phyloP scores from a whole-genome alignment of 257 asterid species.

The Nicotiana noctiflora region DNA sequence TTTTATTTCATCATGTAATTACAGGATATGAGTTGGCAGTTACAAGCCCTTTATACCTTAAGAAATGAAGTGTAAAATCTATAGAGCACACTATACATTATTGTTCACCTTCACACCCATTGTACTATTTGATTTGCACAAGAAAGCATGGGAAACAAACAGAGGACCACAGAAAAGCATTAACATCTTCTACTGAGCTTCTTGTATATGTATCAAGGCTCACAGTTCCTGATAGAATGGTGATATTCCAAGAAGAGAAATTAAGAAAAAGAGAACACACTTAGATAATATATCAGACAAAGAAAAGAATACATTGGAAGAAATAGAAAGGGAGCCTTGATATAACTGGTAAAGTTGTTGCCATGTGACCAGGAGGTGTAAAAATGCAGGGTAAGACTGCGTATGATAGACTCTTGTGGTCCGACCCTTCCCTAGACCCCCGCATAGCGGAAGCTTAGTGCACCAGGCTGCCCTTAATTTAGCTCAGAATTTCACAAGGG shows the following conservation, averaged over 20 bases:
- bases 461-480: background rate
- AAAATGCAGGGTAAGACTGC: too few species aligned
- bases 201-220: constrained; percentile 39
- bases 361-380: too few species aligned
- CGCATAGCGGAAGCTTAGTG: too few species aligned
- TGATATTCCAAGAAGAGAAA: background rate
- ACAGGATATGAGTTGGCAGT: background rate
- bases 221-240: constrained; percentile 32
- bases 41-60: background rate
- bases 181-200: constrained; percentile 22
- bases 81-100: background rate
- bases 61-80: background rate
- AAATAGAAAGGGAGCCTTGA: background rate
- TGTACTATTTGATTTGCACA: constrained; percentile 10
- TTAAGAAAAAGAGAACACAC: background rate
- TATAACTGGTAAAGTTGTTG: too few species aligned
- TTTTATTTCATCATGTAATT: background rate
- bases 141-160: background rate
- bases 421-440: too few species aligned
- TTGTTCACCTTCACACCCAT: background rate
- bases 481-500: constrained; percentile 51
- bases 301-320: background rate
- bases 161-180: constrained; percentile 7
- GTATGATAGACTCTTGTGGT: too few species aligned
- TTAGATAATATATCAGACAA: too few species aligned